phyloP scores from a whole-genome alignment of 1,284 basidiomycete genomes.

The Heterobasidion occidentale region DNA sequence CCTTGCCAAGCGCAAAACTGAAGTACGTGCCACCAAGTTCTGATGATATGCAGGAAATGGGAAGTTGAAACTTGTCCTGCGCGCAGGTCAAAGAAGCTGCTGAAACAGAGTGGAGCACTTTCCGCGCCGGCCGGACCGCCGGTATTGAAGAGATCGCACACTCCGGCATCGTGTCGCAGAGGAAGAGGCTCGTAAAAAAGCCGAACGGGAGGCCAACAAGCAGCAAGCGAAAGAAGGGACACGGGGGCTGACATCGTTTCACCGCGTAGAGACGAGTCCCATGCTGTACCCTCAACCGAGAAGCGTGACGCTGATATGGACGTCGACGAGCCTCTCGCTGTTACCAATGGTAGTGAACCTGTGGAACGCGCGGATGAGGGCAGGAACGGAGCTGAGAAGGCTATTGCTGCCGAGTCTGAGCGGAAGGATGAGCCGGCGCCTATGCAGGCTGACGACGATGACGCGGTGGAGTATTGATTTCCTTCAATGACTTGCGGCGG shows the following conservation, averaged over 20 bases:
- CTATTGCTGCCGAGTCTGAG: conserved; percentile 25
- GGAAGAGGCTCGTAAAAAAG: conserved; percentile 38
- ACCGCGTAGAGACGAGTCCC: conserved; percentile 4
- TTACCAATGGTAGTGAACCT: conserved; percentile 20
- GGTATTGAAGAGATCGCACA: conserved; percentile 56
- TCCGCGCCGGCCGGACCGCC: conserved; percentile 47
- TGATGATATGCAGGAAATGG: background rate
- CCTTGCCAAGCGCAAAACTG: conserved; percentile 48
- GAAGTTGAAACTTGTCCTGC: background rate
- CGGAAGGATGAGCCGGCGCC: conserved; percentile 32
- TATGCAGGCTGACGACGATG: conserved; percentile 45
- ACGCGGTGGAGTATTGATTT: conserved; percentile 50
- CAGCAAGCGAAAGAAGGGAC: conserved; percentile 10
- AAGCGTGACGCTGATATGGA: conserved; percentile 34
- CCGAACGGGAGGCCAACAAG: conserved; percentile 20
- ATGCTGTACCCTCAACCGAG: conserved; percentile 10
- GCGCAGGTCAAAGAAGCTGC: conserved; percentile 50
- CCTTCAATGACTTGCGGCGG: background rate
- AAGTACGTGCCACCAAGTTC: conserved; percentile 31
- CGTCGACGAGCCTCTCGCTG: conserved; percentile 19
- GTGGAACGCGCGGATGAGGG: conserved; percentile 21
- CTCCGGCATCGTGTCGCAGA: conserved; percentile 59
- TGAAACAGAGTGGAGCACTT: conserved; percentile 61
- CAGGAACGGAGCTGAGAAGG: conserved; percentile 21
- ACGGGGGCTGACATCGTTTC: conserved; percentile 4